Evolutionary conservation across 2,329 filamentous ascomycete genomes (phyloP), one percentile per base, ranked within the genome.

Genomic region (Trichoderma lentiforme): DNA sequence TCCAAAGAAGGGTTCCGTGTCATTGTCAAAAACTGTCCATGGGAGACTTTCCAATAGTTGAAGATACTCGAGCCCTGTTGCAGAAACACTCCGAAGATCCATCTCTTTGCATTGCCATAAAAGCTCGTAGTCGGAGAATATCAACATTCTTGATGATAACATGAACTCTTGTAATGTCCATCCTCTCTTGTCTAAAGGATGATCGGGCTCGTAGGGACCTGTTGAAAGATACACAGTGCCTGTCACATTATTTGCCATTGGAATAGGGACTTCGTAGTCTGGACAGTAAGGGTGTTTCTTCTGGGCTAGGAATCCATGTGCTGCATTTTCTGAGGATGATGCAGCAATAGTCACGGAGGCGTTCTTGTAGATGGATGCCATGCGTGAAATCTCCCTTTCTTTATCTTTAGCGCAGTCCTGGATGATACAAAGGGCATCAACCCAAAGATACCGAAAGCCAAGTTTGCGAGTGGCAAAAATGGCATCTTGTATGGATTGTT

Each of bases 161-260:
- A 68, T 68, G 24, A 68, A 68, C 7, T 68, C 65, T 32, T 68
- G 65, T 2, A 58, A 30, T 4, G 53, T 68, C 65, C 65, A 68
- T 0, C 65, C 65, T 47, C 65, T 68, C 32, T 57, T 68, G 32
- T 68, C 65, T 6, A 68, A 34, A 18, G 53, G 65, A 18, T 68
- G 65, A 21, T 68, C 65, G 5, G 65, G 65, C 7, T 68, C 53
- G 18, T 68, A 68, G 1, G 53, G 15, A 3, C 36, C 32, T 21
- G 32, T 26, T 6, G 65, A 60, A 21, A 58, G 18, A 43, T 68
- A 68, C 18, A 68, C 53, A 1, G 65, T 68, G 18, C 65, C 65
- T 7, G 9, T 21, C 4, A 9, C n/a, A 4, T 43, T 18, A 21
- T 58, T 9, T 30, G 18, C 15, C 65, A 68, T 68, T 6, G 24